phyloP scores from a whole-genome alignment of 2,329 filamentous ascomycete genomes.

The Penicillium sp. region DNA sequence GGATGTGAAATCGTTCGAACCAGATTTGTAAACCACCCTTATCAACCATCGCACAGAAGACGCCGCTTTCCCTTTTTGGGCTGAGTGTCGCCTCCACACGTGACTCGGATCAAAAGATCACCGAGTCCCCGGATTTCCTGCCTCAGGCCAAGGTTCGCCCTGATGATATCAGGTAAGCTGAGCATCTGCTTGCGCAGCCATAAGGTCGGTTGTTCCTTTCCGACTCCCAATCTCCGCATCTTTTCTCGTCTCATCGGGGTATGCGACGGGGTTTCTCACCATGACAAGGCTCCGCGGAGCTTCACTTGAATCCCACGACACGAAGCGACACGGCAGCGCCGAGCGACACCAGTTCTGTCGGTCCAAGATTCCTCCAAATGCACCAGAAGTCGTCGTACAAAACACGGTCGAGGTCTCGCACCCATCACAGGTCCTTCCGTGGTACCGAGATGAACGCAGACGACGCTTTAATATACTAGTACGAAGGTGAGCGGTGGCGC shows the following conservation, averaged over 20 bases:
- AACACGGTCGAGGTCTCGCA: slow-evolving; percentile 43
- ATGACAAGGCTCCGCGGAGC: slow-evolving; percentile 46
- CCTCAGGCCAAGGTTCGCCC: slow-evolving; percentile 13
- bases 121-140: slow-evolving; percentile 2
- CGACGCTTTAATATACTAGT: slow-evolving; percentile 59
- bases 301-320: slow-evolving; percentile 34
- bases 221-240: not conserved
- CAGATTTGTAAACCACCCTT: slow-evolving; percentile 12
- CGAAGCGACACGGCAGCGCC: slow-evolving; percentile 24
- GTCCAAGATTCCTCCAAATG: slow-evolving; percentile 42
- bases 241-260: slow-evolving; percentile 11
- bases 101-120: slow-evolving; percentile 4
- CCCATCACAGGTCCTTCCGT: slow-evolving; percentile 36
- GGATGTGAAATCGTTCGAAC: not conserved
- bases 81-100: slow-evolving; percentile 2
- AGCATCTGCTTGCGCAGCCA: not conserved
- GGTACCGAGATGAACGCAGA: slow-evolving; percentile 41
- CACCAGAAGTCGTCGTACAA: slow-evolving; percentile 38
- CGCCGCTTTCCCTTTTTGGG: slow-evolving; percentile 5
- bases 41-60: slow-evolving; percentile 8
- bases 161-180: slow-evolving; percentile 26
- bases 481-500: slow-evolving; percentile 54
- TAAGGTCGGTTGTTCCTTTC: not conserved
- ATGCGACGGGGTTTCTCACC: slow-evolving; percentile 29
- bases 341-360: slow-evolving; percentile 31